phyloP scores from a whole-genome alignment of 345 rosid species.

The Camelina neglecta region DNA sequence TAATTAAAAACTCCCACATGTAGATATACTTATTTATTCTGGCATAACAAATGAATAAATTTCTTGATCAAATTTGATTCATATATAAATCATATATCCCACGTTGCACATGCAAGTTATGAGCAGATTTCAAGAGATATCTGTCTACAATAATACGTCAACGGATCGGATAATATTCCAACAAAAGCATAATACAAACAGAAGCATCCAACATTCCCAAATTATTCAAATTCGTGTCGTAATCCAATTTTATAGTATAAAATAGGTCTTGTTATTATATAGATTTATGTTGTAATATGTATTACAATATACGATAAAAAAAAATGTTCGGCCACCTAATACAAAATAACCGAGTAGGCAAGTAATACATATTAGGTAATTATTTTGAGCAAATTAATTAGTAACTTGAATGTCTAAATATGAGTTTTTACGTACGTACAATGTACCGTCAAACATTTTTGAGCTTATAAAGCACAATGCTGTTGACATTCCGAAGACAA shows the following conservation, averaged over 20 bases:
- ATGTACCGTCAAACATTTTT: slow-evolving; percentile 29
- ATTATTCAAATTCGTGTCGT: slow-evolving; percentile 38
- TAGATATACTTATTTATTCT: neutral
- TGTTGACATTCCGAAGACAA: slow-evolving; percentile 39
- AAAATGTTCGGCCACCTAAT: slow-evolving; percentile 44
- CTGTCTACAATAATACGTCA: slow-evolving; percentile 44
- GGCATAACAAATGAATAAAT: neutral
- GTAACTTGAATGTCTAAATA: neutral
- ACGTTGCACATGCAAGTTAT: slow-evolving; percentile 45
- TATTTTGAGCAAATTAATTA: neutral
- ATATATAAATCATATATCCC: slow-evolving; percentile 29
- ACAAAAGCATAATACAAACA: slow-evolving; percentile 46
- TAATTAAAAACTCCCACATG: neutral
- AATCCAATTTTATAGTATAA: slow-evolving; percentile 31
- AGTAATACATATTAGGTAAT: slow-evolving; percentile 1
- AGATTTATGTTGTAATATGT: slow-evolving; percentile 16
- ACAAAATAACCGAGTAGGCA: slow-evolving; percentile 20
- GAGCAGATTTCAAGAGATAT: slow-evolving; percentile 43
- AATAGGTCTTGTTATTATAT: slow-evolving; percentile 2
- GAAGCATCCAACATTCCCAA: slow-evolving; percentile 48
- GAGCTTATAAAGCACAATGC: slow-evolving; percentile 15
- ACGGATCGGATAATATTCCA: slow-evolving; percentile 47
- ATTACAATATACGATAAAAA: slow-evolving; percentile 10
- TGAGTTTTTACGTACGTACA: slow-evolving; percentile 13
- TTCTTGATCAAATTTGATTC: neutral